Conservation (phyloP, 1,139 yeast species). For the Saccharomycopsis crataegensis region DNA sequence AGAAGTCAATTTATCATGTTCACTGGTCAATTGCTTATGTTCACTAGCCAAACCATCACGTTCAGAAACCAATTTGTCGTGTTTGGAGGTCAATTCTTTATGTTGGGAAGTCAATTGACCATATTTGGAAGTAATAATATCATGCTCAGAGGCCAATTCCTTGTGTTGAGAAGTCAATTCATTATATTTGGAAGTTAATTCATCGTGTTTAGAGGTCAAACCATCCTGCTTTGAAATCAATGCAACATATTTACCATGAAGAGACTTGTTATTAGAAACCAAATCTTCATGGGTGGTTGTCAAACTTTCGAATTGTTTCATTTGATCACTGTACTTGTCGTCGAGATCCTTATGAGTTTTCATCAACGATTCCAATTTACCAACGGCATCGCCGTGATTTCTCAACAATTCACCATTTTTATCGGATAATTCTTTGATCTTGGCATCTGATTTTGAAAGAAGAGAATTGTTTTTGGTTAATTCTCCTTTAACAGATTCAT, state of each 20-base stretch:
- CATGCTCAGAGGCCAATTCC: not conserved
- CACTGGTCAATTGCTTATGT: not conserved
- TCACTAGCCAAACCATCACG: not conserved
- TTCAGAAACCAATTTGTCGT: not conserved
- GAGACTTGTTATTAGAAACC: not conserved
- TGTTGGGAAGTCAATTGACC: not conserved
- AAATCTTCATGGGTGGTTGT: not conserved
- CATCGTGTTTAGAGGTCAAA: not conserved
- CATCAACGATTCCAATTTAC: not conserved
- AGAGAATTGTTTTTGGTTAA: not conserved
- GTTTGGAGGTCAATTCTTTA: not conserved
- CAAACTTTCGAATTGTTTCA: not conserved
- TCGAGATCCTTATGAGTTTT: not conserved
- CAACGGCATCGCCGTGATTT: not conserved
- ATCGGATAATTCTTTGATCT: not conserved
- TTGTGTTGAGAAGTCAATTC: not conserved
- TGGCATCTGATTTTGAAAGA: not conserved
- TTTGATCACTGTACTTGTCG: not conserved
- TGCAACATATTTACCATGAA: not conserved
- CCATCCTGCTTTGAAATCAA: not conserved
- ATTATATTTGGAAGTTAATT: not conserved
- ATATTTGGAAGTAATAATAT: not conserved
- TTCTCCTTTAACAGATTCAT: not conserved
- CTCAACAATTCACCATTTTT: not conserved
- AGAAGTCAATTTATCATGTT: not conserved